Base-by-base conservation (phyloP, 306 rosid species). In the Gynostemma pentaphyllum region DNA sequence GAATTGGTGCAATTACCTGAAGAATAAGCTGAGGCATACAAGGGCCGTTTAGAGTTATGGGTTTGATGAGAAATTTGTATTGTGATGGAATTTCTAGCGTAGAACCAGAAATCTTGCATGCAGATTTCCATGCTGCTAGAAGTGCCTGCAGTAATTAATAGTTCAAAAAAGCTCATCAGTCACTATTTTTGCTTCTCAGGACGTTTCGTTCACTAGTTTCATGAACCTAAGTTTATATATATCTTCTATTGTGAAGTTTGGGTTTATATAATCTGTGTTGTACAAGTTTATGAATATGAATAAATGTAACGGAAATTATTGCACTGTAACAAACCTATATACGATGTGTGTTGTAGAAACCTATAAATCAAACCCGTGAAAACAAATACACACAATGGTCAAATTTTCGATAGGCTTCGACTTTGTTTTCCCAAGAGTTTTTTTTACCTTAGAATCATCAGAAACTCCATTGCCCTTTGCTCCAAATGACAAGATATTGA, bases 381-480 rank as follows among this genome's bases (percentile, higher is more conserved):
- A n/a, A n/a, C n/a, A n/a, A n/a, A n/a, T n/a, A n/a, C n/a, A n/a
- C n/a, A n/a, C n/a, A n/a, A n/a, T n/a, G n/a, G n/a, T n/a, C n/a
- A n/a, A n/a, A n/a, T n/a, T n/a, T n/a, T n/a, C n/a, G n/a, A n/a
- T n/a, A n/a, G n/a, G n/a, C n/a, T n/a, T n/a, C n/a, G n/a, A n/a
- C n/a, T n/a, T n/a, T n/a, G n/a, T n/a, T n/a, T n/a, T n/a, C n/a
- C n/a, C n/a, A n/a, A n/a, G n/a, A n/a, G n/a, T n/a, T n/a, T n/a
- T 12, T 23, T 37, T 62, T 81, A 89, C 97, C 91, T 82, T 28
- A 39, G 97, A 84, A 75, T 89, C 97, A 74, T 89, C 91, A 53
- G 75, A 86, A 70, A 83, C 60, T 68, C 90, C 96, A 66, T 84
- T 81, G 0, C 94, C 96, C 72, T 84, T 86, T 28, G 98, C 98